Evolutionary conservation across 192 early-diverging fungal species (phyloP).

Genomic region (Coemansia sp.): DNA sequence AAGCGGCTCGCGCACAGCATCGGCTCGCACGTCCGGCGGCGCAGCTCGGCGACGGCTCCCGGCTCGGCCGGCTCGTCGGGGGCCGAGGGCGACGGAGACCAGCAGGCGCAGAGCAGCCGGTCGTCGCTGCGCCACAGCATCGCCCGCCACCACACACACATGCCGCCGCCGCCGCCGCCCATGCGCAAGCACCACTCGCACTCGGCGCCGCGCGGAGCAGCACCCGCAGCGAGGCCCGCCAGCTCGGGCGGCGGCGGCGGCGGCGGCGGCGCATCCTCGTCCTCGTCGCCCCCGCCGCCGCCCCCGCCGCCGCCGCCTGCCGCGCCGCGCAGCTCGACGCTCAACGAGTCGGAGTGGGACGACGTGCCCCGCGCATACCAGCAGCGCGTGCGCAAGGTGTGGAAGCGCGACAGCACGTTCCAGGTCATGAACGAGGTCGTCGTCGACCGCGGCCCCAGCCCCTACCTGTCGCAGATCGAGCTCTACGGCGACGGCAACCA

Average conservation of each 20-base stretch:
- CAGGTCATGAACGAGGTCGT: conserved; percentile 95
- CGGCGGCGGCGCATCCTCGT: too few relatives aligned
- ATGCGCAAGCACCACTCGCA: conserved; percentile 13
- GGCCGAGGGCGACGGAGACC: background rate
- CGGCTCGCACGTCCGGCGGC: conserved; percentile 8
- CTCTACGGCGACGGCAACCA: conserved; percentile 86
- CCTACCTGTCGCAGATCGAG: conserved; percentile 87
- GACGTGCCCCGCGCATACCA: conserved; percentile 58
- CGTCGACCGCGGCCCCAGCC: conserved; percentile 90
- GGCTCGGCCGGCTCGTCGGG: background rate
- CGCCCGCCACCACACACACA: background rate
- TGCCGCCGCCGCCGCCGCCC: conserved; percentile 3
- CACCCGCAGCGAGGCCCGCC: background rate
- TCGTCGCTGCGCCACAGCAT: background rate
- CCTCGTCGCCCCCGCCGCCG: too few relatives aligned
- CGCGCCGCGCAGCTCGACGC: background rate
- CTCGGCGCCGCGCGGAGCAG: background rate
- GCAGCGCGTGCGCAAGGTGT: conserved; percentile 52
- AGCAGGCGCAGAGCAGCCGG: background rate
- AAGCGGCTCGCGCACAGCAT: background rate
- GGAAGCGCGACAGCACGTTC: conserved; percentile 68
- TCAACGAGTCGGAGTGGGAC: conserved; percentile 48
- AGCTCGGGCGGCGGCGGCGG: background rate
- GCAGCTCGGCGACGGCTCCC: conserved; percentile 12
- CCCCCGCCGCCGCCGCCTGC: background rate